These are phyloP conservation scores for Jaltomata sinuosa DNA, from an alignment of 257 asterid genomes.

Conservation along the genomic window DNA sequence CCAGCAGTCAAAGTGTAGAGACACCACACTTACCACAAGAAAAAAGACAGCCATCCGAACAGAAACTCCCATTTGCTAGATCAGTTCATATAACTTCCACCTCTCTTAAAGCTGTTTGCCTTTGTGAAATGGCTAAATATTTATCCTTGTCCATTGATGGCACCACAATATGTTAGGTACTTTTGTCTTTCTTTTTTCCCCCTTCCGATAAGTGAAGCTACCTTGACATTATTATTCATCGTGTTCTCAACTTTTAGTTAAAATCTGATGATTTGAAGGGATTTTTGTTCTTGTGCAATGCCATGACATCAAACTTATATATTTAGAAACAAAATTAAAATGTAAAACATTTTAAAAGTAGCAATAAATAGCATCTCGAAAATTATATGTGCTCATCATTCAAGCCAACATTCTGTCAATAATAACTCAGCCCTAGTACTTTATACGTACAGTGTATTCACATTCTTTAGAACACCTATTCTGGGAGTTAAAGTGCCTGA, in stretches of 20 bases:
- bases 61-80: neutral
- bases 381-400: neutral
- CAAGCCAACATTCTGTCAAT: slow-evolving; percentile 3
- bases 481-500: slow-evolving; percentile 74
- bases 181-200: neutral
- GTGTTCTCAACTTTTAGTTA: neutral
- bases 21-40: neutral
- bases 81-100: neutral
- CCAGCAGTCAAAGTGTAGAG: neutral
- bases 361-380: neutral
- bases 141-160: neutral
- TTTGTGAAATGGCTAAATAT: neutral
- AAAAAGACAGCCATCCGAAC: neutral
- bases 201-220: neutral
- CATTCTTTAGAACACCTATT: slow-evolving; percentile 53
- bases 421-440: neutral
- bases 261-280: neutral
- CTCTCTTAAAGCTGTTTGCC: neutral
- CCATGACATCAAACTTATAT: neutral
- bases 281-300: neutral
- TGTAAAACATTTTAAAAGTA: neutral
- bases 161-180: neutral
- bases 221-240: neutral
- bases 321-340: neutral
- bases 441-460: slow-evolving; percentile 62